Conservation (phyloP, 1,284 basidiomycete genomes). For the Tilletiopsis washingtonensis region DNA sequence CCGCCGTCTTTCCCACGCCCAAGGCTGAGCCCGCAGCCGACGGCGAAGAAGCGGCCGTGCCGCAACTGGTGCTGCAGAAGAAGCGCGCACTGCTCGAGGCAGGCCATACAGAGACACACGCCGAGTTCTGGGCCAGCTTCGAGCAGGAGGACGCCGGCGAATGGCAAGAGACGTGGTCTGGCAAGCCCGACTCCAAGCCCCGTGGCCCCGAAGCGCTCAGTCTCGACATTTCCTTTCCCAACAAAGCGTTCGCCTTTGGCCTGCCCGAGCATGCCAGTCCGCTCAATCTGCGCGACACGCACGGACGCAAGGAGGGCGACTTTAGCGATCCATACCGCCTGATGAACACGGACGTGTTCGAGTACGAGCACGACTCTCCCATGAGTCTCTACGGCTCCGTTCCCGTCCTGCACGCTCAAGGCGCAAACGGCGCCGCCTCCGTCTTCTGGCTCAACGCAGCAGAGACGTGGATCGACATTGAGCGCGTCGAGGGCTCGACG, state of each 20-base stretch:
- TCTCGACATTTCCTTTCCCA: constrained; percentile 86
- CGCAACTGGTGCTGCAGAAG: constrained; percentile 25
- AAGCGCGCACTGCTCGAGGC: constrained; percentile 12
- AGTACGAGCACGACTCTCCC: constrained; percentile 82
- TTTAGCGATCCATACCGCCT: constrained; percentile 78
- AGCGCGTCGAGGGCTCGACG: constrained; percentile 29
- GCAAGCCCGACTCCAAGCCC: constrained; percentile 85
- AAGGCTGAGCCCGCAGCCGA: constrained; percentile 17
- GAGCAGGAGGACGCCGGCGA: constrained; percentile 58
- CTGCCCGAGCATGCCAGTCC: constrained; percentile 94
- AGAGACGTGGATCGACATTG: constrained; percentile 87
- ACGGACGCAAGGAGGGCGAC: constrained; percentile 27
- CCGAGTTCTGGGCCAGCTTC: constrained; percentile 34
- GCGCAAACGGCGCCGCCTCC: constrained; percentile 60
- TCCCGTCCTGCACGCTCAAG: constrained; percentile 85
- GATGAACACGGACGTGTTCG: constrained; percentile 94
- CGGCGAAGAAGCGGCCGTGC: constrained; percentile 1
- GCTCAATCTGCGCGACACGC: constrained; percentile 63
- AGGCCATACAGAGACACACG: not conserved
- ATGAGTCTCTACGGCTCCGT: constrained; percentile 68
- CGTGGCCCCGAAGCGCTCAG: constrained; percentile 96
- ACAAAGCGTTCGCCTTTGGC: constrained; percentile 80
- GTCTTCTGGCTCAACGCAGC: constrained; percentile 85
- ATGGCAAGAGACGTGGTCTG: constrained; percentile 81
- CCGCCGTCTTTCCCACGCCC: constrained; percentile 29